phyloP scores from a whole-genome alignment of 2,329 filamentous ascomycete species.

The Fusarium begoniae region DNA sequence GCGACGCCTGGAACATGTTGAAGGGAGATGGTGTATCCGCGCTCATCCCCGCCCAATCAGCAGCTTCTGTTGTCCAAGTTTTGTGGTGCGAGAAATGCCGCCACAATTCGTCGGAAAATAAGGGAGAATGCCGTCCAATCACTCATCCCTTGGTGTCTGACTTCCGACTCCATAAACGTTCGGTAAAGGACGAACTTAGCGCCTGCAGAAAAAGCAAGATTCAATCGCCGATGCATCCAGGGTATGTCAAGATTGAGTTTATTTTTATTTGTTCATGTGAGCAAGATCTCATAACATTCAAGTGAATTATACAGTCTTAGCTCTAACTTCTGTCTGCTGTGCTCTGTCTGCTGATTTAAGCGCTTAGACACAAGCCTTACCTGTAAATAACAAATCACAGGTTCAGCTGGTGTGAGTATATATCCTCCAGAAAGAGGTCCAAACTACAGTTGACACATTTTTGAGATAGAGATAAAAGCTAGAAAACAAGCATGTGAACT shows the following conservation, averaged over 20 bases:
- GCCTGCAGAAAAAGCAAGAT: neutral
- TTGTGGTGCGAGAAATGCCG: neutral
- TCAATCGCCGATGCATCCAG: neutral
- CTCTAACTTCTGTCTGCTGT: too few relatives aligned
- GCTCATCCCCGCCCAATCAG: neutral
- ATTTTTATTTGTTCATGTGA: fast-evolving
- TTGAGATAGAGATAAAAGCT: fast-evolving
- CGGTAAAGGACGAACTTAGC: neutral
- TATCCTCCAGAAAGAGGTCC: fast-evolving
- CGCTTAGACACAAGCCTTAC: too few relatives aligned
- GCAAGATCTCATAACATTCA: neutral
- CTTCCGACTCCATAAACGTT: neutral
- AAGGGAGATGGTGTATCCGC: neutral
- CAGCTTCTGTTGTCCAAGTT: neutral
- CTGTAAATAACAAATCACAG: too few relatives aligned
- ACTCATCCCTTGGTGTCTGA: neutral
- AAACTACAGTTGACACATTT: fast-evolving
- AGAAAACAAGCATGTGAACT: fast-evolving
- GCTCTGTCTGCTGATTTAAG: too few relatives aligned
- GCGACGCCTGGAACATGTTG: neutral
- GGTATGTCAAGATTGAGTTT: neutral
- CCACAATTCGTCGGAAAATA: neutral
- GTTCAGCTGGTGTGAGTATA: fast-evolving
- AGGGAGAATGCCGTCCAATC: neutral
- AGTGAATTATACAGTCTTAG: neutral